Conservation (phyloP, 139 green algal genomes). For the Coelastrella sp. region DNA sequence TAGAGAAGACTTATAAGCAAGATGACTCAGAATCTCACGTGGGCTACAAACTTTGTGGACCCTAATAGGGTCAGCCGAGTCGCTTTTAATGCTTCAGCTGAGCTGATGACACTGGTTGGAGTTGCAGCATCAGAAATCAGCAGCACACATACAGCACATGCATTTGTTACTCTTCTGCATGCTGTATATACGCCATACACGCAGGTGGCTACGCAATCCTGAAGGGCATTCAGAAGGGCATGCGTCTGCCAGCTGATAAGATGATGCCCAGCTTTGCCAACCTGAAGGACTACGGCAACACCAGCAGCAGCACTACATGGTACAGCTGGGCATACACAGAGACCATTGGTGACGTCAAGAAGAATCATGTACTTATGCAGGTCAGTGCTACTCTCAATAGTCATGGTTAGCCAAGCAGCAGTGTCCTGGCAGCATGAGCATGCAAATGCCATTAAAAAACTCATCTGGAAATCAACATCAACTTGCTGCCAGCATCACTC, state of each 20-base stretch:
- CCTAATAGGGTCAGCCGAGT: no score
- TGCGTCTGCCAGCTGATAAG: constrained; percentile 48
- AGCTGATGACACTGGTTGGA: background rate
- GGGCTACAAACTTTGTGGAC: no score
- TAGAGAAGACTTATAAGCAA: no score
- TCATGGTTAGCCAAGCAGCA: no score
- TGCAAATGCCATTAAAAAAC: background rate
- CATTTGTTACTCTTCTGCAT: background rate
- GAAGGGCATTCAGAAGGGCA: constrained; percentile 47
- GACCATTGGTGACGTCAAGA: constrained; percentile 53
- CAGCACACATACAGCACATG: background rate
- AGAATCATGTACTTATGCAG: constrained; percentile 55
- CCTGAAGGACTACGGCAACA: constrained; percentile 69
- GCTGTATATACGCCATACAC: background rate
- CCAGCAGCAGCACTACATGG: constrained; percentile 63
- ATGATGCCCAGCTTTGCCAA: constrained; percentile 66
- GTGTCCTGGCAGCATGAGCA: no score
- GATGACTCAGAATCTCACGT: no score
- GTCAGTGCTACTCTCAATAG: background rate
- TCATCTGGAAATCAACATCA: background rate
- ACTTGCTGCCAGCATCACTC: background rate
- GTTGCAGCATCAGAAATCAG: background rate
- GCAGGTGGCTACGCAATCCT: constrained; percentile 41
- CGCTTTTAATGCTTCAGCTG: no score
- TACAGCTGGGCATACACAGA: constrained; percentile 70